These are phyloP conservation scores for Solanum habrochaites DNA, from an alignment of 257 asterid genomes.

Conservation along the genomic window DNA sequence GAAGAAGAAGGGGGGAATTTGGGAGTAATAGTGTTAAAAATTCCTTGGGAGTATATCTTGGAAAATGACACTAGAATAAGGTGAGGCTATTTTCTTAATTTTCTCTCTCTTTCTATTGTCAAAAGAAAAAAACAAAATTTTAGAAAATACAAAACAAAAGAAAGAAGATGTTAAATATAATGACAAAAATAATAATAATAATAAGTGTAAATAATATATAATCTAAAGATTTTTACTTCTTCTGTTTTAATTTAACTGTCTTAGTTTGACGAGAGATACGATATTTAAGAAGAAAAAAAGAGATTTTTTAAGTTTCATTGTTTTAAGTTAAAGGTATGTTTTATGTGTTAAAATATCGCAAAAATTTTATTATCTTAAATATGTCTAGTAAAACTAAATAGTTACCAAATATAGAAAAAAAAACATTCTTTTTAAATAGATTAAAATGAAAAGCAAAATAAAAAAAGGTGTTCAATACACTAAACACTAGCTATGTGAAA, in stretches of 20 bases:
- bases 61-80: conserved; percentile 75
- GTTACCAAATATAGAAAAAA: neutral
- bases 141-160: neutral
- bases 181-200: neutral
- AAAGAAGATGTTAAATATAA: neutral
- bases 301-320: too few species aligned
- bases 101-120: conserved; percentile 42
- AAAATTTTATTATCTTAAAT: neutral
- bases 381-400: neutral
- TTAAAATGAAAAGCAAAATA: neutral
- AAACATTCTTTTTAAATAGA: neutral
- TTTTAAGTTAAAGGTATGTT: neutral
- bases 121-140: conserved; percentile 9
- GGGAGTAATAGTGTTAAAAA: conserved; percentile 24
- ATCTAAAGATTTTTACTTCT: neutral
- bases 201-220: neutral
- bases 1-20: conserved; percentile 4
- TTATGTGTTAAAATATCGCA: neutral
- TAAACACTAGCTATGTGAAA: neutral
- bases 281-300: neutral
- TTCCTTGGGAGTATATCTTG: conserved; percentile 79
- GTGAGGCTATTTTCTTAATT: conserved; percentile 9
- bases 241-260: neutral
- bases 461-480: neutral
- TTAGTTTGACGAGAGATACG: neutral